Conservation (phyloP, 2,329 filamentous ascomycete genomes). For the Westerdykella ornata region DNA sequence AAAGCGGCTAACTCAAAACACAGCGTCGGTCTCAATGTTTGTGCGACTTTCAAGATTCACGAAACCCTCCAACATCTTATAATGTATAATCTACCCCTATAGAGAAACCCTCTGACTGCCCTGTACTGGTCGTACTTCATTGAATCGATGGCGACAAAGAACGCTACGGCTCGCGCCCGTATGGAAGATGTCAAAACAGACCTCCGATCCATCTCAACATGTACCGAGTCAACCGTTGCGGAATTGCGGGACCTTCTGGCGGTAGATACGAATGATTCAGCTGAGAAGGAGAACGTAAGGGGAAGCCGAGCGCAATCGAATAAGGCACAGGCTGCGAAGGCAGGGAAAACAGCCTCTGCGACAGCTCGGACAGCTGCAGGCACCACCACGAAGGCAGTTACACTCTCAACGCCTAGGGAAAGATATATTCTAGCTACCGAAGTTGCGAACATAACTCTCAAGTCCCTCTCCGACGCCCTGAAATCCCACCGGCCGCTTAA, state of each 20-base stretch:
- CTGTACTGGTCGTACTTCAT: background rate
- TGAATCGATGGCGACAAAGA: slow-evolving; percentile 23
- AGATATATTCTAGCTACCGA: slow-evolving; percentile 64
- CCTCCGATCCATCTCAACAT: slow-evolving; percentile 44
- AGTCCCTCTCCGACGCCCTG: slow-evolving; percentile 59
- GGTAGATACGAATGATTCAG: slow-evolving; percentile 27
- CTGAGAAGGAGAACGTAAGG: slow-evolving; percentile 29
- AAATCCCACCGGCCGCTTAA: slow-evolving; percentile 41
- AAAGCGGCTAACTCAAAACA: background rate
- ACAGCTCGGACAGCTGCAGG: slow-evolving; percentile 24
- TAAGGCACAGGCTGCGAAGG: slow-evolving; percentile 15
- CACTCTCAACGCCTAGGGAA: slow-evolving; percentile 47
- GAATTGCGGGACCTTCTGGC: slow-evolving; percentile 44
- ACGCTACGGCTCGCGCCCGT: slow-evolving; percentile 38
- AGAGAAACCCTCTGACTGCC: background rate
- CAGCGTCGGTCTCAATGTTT: background rate
- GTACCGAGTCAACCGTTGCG: slow-evolving; percentile 42
- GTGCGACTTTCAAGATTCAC: background rate
- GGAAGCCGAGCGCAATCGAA: slow-evolving; percentile 20
- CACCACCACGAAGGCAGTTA: slow-evolving; percentile 33
- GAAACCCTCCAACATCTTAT: background rate
- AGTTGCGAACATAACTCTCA: slow-evolving; percentile 64
- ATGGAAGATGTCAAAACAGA: slow-evolving; percentile 46
- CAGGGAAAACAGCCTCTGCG: slow-evolving; percentile 3
- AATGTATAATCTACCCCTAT: background rate